Evolutionary conservation across 345 rosid species (phyloP), one percentile per base, ranked within the genome.

Genomic region (Abelmoschus esculentus): DNA sequence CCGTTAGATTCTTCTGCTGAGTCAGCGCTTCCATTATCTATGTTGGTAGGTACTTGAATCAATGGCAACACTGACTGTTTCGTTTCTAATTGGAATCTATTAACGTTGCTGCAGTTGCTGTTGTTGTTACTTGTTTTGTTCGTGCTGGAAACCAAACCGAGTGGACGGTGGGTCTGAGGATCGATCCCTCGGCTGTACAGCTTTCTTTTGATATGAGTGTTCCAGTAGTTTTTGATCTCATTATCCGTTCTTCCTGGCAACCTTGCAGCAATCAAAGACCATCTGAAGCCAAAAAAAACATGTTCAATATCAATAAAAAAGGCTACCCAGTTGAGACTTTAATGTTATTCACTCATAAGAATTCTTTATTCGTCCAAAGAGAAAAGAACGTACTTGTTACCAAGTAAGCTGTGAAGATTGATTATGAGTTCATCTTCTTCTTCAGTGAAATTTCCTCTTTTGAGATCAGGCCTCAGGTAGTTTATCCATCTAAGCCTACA

Each of bases 101-200:
- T 18, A 72, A 47, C 17, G 65, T 40, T 38, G 57, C 15, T 12
- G 15, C 14, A 46, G 15, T 13, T 46, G 15, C 2, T 46, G 50
- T 12, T 46, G 50, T 44, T 47, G 54, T 57, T 1, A 69, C 76
- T 52, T 11, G 68, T 29, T 47, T 76, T 49, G 0, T 78, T 67
- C 17, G 89, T 89, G 56, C 79, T 83, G 69, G 50, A 46, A 46
- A 46, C 50, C 5, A 5, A 46, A 46, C 50, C 50, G 50, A 90
- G 77, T 2, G 89, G 83, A 32, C 90, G 73, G 64, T 90, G 95
- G 38, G 95, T 86, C 2, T 83, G 66, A 1, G 96, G 95, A 79
- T 90, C 95, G 67, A 90, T 88, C 29, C 97, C 97, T 69, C 84
- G 80, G 76, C 84, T 85, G 42, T 88, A 52, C n/a, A 90, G 92